Conservation (phyloP, 208 protist species). For the Naegleria lovaniensis region DNA sequence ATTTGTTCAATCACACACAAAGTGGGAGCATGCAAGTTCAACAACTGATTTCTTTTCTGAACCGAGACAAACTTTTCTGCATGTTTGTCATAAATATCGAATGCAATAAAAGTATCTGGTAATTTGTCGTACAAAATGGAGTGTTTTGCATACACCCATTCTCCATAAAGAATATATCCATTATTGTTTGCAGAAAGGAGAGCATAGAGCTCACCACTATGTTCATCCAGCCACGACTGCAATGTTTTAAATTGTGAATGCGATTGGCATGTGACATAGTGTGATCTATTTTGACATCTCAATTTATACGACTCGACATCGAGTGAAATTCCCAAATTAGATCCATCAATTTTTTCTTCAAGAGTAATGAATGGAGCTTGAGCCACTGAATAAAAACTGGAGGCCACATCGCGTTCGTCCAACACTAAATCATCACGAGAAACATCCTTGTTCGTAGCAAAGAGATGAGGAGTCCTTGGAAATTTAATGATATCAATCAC, state of each 20-base stretch:
- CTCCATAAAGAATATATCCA: constrained; percentile 45
- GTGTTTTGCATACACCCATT: constrained; percentile 49
- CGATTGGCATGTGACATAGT: constrained; percentile 43
- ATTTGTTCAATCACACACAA: constrained; percentile 13
- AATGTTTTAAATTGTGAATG: constrained; percentile 39
- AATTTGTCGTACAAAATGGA: constrained; percentile 43
- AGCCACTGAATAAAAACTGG: not conserved
- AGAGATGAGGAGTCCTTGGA: constrained; percentile 8
- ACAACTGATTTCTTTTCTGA: constrained; percentile 19
- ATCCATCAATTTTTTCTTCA: constrained; percentile 53
- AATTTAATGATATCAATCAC: constrained; percentile 21
- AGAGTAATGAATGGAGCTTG: constrained; percentile 33
- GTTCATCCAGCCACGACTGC: constrained; percentile 40
- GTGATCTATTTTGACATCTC: constrained; percentile 43
- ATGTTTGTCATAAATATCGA: constrained; percentile 45
- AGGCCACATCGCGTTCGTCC: not conserved
- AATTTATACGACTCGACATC: constrained; percentile 33
- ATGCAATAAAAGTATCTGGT: constrained; percentile 47
- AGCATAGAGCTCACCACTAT: constrained; percentile 40
- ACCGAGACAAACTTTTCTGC: constrained; percentile 27
- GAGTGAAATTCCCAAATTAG: constrained; percentile 48
- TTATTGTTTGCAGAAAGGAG: constrained; percentile 32
- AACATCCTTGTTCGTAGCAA: not conserved
- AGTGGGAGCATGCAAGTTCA: not conserved
- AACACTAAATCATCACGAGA: not conserved